phyloP scores from a whole-genome alignment of 2,329 filamentous ascomycete genomes.

The Arthrinium phaeospermum region DNA sequence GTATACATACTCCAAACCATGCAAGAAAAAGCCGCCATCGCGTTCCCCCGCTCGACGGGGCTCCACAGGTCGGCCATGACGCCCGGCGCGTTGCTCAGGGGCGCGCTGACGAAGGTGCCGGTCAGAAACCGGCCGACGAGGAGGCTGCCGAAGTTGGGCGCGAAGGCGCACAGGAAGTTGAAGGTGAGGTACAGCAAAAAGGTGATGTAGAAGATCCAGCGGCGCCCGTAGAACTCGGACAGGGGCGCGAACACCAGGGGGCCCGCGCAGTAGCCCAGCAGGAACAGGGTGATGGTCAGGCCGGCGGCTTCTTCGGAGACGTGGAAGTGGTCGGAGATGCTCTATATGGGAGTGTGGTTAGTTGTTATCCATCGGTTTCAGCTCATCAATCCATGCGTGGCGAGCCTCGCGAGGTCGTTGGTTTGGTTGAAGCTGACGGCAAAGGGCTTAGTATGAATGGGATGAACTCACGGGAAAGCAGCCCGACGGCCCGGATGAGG shows the following conservation, averaged over 20 bases:
- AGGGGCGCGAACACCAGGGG: conserved; percentile 64
- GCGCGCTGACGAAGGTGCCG: conserved; percentile 44
- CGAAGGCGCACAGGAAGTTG: conserved; percentile 60
- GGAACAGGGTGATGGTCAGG: conserved; percentile 59
- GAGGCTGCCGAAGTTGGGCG: conserved; percentile 57
- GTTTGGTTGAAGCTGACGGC: not conserved
- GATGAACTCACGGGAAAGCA: conserved; percentile 38
- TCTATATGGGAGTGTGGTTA: conserved; percentile 24
- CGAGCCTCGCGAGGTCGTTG: not conserved
- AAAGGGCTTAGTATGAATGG: not conserved
- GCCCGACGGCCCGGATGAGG: conserved; percentile 48
- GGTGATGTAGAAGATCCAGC: conserved; percentile 58
- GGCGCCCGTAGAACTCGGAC: conserved; percentile 61
- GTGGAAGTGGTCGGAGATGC: conserved; percentile 51
- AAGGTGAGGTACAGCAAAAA: conserved; percentile 56
- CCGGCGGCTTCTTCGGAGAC: conserved; percentile 54
- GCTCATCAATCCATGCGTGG: no score
- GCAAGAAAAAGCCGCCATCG: conserved; percentile 58
- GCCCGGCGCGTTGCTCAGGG: conserved; percentile 56
- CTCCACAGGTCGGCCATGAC: conserved; percentile 61
- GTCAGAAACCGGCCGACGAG: conserved; percentile 61
- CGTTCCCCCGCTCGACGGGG: conserved; percentile 56
- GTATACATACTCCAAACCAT: conserved; percentile 53
- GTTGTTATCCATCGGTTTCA: not conserved
- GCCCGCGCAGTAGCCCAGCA: conserved; percentile 63